Percentiles rank a stretch among this genome's conserved stretches.
Evolutionary conservation across 495 filamentous ascomycete genomes (phyloP).

Genomic region (Penicillium turbatum): DNA sequence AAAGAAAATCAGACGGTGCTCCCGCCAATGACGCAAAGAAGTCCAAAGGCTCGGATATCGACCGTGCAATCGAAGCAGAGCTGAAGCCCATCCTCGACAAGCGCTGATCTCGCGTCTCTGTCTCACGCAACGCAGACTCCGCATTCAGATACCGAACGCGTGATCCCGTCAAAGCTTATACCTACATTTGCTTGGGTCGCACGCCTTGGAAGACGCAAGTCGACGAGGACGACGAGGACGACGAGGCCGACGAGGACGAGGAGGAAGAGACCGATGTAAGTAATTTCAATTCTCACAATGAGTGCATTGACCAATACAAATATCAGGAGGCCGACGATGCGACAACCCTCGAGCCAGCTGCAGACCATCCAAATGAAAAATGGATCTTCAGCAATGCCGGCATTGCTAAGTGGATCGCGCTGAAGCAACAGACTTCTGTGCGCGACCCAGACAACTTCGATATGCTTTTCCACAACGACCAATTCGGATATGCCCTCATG

Average conservation of each 20-base stretch:
- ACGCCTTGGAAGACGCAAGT: neutral
- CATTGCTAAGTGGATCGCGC: neutral
- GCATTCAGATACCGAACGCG: neutral
- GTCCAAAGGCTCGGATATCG: neutral
- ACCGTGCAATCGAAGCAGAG: neutral
- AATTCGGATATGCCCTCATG: slow-evolving; percentile 30
- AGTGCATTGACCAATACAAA: neutral
- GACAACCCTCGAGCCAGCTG: neutral
- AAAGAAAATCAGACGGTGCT: neutral
- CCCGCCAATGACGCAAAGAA: neutral
- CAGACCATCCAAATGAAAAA: neutral
- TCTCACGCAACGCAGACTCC: neutral
- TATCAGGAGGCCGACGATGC: neutral
- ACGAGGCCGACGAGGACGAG: neutral
- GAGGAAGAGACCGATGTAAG: too few species aligned
- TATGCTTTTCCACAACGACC: slow-evolving; percentile 43
- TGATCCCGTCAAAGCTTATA: neutral
- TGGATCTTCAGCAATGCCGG: neutral
- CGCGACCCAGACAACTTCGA: slow-evolving; percentile 36
- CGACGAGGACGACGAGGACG: neutral
- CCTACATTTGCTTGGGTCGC: neutral
- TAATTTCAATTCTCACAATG: too few species aligned
- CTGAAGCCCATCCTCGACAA: neutral
- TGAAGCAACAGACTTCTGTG: neutral
- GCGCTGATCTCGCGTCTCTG: neutral